These are phyloP conservation scores for Euphorbia tirucalli DNA, from an alignment of 345 rosid species.

Conservation along the genomic window DNA sequence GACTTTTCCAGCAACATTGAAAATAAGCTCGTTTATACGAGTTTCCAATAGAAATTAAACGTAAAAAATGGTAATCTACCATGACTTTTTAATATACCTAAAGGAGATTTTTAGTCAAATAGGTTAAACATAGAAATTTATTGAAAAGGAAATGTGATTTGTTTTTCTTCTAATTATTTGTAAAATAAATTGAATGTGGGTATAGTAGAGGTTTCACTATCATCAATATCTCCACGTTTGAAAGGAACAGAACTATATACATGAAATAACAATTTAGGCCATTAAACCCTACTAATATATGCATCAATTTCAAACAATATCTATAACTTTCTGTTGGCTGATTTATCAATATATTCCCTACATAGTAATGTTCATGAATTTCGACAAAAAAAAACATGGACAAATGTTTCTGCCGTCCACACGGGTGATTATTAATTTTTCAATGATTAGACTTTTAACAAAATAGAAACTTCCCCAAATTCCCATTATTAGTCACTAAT, in stretches of 20 bases:
- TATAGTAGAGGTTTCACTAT: background rate
- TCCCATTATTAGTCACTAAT: slow-evolving; percentile 14
- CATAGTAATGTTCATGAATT: background rate
- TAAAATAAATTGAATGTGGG: background rate
- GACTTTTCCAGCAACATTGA: slow-evolving; percentile 16
- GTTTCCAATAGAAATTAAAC: background rate
- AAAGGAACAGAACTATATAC: slow-evolving; percentile 13
- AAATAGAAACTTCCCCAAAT: background rate
- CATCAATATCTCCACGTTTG: slow-evolving; percentile 29
- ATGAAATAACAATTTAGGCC: no score
- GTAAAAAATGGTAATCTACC: slow-evolving; percentile 21
- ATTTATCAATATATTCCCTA: background rate
- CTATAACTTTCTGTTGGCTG: no score
- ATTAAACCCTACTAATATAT: no score
- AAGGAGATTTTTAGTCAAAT: slow-evolving; percentile 23
- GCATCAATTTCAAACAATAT: no score
- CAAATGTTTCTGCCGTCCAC: slow-evolving; percentile 1
- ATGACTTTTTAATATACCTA: slow-evolving; percentile 29
- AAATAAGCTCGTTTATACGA: background rate
- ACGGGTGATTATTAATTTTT: background rate
- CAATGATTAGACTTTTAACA: slow-evolving; percentile 19
- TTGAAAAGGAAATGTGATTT: slow-evolving; percentile 5
- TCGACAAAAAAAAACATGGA: slow-evolving; percentile 7
- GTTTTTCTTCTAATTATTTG: background rate
- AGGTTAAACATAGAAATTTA: slow-evolving; percentile 9